Evolutionary conservation across 2,329 filamentous ascomycete species (phyloP).

Genomic region (Hypomyces rosellus): DNA sequence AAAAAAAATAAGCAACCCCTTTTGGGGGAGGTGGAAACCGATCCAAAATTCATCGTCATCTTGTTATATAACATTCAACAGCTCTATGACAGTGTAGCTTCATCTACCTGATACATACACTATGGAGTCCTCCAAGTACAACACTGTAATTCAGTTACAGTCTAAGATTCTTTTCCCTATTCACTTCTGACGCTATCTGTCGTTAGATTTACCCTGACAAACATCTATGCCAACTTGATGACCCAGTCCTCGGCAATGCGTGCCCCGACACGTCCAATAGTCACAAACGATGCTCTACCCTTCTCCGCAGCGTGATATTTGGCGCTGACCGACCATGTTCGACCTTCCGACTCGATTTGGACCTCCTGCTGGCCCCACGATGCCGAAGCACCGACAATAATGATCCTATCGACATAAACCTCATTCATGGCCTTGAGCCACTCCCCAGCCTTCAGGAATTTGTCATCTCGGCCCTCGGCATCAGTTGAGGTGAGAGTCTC

Average conservation of each 20-base stretch:
- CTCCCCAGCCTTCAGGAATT: conserved; percentile 52
- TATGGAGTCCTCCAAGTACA: too few species aligned
- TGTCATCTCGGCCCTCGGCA: conserved; percentile 47
- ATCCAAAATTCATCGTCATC: too few species aligned
- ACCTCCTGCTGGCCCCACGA: conserved; percentile 62
- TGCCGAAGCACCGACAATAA: conserved; percentile 73
- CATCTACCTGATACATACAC: too few species aligned
- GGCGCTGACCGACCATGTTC: conserved; percentile 51
- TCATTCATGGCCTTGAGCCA: conserved; percentile 75
- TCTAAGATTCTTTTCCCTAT: too few species aligned
- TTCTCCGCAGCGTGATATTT: conserved; percentile 49
- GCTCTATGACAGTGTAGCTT: too few species aligned
- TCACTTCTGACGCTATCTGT: too few species aligned
- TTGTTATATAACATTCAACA: too few species aligned
- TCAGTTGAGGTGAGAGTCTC: conserved; percentile 64
- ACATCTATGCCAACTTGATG: conserved; percentile 24
- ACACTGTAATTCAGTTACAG: too few species aligned
- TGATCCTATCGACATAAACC: conserved; percentile 75
- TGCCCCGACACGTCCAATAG: conserved; percentile 45
- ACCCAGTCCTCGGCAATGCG: conserved; percentile 50
- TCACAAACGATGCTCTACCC: conserved; percentile 44
- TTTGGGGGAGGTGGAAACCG: too few species aligned
- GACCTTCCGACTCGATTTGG: conserved; percentile 47
- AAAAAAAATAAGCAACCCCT: too few species aligned
- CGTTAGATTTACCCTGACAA: too few species aligned